Evolutionary conservation across 1,284 basidiomycete genomes (phyloP).

Genomic region (Exobasidium cylindrosporum): DNA sequence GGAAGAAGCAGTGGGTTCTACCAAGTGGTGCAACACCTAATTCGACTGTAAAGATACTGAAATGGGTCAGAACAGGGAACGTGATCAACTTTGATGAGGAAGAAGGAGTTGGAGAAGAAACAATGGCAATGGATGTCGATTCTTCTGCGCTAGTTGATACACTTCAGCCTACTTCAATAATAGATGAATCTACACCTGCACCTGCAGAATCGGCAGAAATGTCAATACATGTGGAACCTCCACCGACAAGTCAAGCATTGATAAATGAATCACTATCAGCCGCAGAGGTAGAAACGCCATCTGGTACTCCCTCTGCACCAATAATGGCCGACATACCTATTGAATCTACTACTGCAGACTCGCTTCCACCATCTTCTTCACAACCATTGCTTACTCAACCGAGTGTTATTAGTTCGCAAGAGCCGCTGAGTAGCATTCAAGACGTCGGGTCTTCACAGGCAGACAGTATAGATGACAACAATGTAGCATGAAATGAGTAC

Average conservation of each 20-base stretch:
- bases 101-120: slow-evolving; percentile 8
- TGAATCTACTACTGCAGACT: not conserved
- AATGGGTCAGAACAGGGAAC: slow-evolving; percentile 7
- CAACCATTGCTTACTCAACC: not conserved
- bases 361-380: not conserved
- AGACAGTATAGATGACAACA: too few relatives aligned
- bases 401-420: not conserved
- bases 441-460: too few relatives aligned
- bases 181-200: not conserved
- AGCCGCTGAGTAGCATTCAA: not conserved
- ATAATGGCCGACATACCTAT: not conserved
- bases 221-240: not conserved
- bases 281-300: too few relatives aligned
- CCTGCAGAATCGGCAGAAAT: not conserved
- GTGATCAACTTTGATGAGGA: not conserved
- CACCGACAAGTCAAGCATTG: not conserved
- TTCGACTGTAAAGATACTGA: slow-evolving; percentile 7
- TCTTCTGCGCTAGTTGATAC: not conserved
- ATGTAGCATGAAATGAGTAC: too few relatives aligned
- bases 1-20: slow-evolving; percentile 9
- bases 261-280: not conserved
- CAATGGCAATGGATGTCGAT: slow-evolving; percentile 8
- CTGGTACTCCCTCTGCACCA: too few relatives aligned
- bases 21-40: not conserved
- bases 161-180: not conserved